phyloP scores from a whole-genome alignment of 2,329 filamentous ascomycete species.

The Calycina herbarum region DNA sequence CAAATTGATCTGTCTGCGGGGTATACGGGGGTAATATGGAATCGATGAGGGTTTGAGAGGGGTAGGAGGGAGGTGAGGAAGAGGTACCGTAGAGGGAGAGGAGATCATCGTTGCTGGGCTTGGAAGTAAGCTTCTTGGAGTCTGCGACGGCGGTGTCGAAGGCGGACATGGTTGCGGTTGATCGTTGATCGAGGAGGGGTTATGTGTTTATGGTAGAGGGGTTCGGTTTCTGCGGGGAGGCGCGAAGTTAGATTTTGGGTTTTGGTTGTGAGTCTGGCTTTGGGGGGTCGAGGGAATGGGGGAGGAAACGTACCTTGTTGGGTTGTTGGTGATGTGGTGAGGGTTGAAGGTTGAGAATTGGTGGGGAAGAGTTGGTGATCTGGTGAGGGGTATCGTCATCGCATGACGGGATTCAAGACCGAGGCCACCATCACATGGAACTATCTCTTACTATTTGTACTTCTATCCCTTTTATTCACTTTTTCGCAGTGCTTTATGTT shows the following conservation, averaged over 20 bases:
- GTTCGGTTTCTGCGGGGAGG: neutral
- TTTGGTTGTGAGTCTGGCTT: neutral
- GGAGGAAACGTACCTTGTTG: neutral
- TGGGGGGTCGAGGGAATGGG: neutral
- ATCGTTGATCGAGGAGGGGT: neutral
- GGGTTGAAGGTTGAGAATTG: neutral
- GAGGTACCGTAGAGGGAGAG: slow-evolving; percentile 44
- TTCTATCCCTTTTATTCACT: neutral
- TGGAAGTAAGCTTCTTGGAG: slow-evolving; percentile 66
- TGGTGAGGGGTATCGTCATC: slow-evolving; percentile 3
- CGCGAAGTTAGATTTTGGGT: neutral
- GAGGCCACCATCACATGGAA: neutral
- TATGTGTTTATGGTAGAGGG: slow-evolving; percentile 10
- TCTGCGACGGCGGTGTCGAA: slow-evolving; percentile 61
- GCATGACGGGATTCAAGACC: neutral
- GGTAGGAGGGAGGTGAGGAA: neutral
- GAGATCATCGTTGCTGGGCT: slow-evolving; percentile 64
- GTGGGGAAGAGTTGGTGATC: neutral
- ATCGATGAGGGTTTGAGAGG: neutral
- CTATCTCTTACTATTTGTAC: neutral
- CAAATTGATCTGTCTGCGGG: no score
- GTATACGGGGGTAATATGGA: neutral
- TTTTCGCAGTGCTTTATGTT: no score
- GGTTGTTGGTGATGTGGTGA: neutral
- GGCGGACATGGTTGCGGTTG: slow-evolving; percentile 28